Conservation (phyloP, 768 basidiomycete genomes). For the Pulveroboletus sp. region DNA sequence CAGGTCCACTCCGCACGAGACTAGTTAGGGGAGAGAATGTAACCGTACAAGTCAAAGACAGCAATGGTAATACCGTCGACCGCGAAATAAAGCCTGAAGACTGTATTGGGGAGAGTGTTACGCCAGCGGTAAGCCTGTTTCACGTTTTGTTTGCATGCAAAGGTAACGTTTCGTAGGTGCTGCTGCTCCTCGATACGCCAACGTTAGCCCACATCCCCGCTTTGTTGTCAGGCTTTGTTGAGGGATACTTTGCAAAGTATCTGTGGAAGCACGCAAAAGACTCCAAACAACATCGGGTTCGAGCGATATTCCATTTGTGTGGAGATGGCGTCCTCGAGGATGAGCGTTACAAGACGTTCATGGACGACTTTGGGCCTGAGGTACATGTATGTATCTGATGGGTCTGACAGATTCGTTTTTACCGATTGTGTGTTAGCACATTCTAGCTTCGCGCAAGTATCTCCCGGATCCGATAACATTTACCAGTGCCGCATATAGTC, state of each 20-base stretch:
- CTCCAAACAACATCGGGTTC: slow-evolving; percentile 42
- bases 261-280: slow-evolving; percentile 41
- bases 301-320: slow-evolving; percentile 65
- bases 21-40: slow-evolving; percentile 68
- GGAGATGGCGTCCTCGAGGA: slow-evolving; percentile 72
- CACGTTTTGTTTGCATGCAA: not conserved
- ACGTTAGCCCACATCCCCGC: slow-evolving; percentile 52
- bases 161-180: slow-evolving; percentile 37
- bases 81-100: slow-evolving; percentile 61
- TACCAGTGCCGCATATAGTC: slow-evolving; percentile 67
- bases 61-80: slow-evolving; percentile 39
- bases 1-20: slow-evolving; percentile 53
- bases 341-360: slow-evolving; percentile 65
- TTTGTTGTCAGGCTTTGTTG: slow-evolving; percentile 46
- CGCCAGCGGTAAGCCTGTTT: slow-evolving; percentile 40
- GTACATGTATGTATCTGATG: slow-evolving; percentile 50
- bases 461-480: slow-evolving; percentile 68
- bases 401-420: not conserved
- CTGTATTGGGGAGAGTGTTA: slow-evolving; percentile 51
- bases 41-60: slow-evolving; percentile 50
- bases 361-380: slow-evolving; percentile 59
- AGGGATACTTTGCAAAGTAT: slow-evolving; percentile 47
- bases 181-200: slow-evolving; percentile 74
- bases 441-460: slow-evolving; percentile 66
- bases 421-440: slow-evolving; percentile 50